Base-by-base conservation (phyloP, 768 basidiomycete genomes). In the Mycena rebaudengoi region DNA sequence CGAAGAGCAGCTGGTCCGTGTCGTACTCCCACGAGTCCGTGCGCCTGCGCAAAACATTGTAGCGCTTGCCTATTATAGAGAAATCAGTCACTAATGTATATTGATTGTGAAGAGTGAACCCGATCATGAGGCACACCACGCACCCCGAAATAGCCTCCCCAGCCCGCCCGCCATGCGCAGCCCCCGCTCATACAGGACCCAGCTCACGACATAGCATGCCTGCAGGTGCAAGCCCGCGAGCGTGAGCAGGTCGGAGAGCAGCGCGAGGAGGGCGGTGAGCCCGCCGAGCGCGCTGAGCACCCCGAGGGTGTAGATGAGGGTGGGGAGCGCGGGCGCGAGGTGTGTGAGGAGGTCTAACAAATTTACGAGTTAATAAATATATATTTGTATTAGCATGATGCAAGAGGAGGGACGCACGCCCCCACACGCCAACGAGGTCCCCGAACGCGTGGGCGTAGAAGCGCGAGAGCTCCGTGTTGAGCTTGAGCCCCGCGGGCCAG, bases 401-500 rank as follows among this genome's bases (percentile, higher is more conserved):
- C 32, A 41, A 60, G 60, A 32, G 10, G 16, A 40, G 4, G 14
- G 1, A 45, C 23, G 82, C 60, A 96, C 96, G 77, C 6, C 84
- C 87, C 94, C 95, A 98, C 3, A 85, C 69, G 1, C 80, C 81
- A 16, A 94, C 85, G 14, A 93, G 65, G 25, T 83, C 83, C 3
- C 90, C 80, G 50, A 98, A 89, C 0, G 85, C 82, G 60, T 88
- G 83, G n/a, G 90, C 87, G 70, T 94, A 91, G 73, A 98, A 91
- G 25, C 83, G 80, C 68, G 94, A 94, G n/a, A 99, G 84, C 69
- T 98, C 94, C 0, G 94, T 94, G 71, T 99, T 99, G 53, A 99
- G 88, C 76, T 99, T 99, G 39, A 99, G 79, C 1, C 98, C 97
- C 2, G 90, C 95, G 0, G 97, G 97, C 97, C 97, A 99, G 63